Evolutionary conservation across 2,329 filamentous ascomycete genomes (phyloP).

Genomic region (Raffaelea albimanens): DNA sequence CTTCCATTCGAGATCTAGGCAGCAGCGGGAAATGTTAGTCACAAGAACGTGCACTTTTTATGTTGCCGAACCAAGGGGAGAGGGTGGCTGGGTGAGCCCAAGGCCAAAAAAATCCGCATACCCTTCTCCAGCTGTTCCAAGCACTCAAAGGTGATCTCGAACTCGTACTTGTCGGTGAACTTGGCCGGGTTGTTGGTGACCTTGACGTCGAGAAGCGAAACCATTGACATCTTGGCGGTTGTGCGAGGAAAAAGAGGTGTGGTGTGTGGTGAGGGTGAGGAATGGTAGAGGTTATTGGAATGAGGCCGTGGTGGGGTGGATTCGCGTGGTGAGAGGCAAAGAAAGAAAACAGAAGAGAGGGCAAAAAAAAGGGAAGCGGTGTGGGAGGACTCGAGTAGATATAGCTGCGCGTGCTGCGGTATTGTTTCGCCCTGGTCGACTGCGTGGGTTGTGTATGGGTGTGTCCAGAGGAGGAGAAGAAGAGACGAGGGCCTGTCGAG

Average conservation of each 20-base stretch:
- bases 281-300: not conserved
- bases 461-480: not conserved
- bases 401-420: too few species aligned
- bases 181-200: slow-evolving; percentile 95
- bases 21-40: slow-evolving; percentile 11
- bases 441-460: too few species aligned
- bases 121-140: slow-evolving; percentile 90
- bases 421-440: too few species aligned
- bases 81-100: slow-evolving; percentile 4
- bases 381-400: not conserved
- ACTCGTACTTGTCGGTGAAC: slow-evolving; percentile 87
- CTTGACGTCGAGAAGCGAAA: slow-evolving; percentile 90
- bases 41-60: not conserved
- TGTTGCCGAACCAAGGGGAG: too few species aligned
- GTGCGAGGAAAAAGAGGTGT: too few species aligned
- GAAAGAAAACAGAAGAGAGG: not conserved
- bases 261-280: not conserved
- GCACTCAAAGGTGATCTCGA: slow-evolving; percentile 98
- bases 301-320: too few species aligned
- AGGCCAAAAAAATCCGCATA: slow-evolving; percentile 23
- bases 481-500: not conserved
- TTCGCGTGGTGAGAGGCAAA: not conserved
- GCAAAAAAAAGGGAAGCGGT: not conserved
- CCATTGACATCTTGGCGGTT: slow-evolving; percentile 70
- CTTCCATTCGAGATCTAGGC: slow-evolving; percentile 93